A percentile compares a stretch with the other conserved stretches of the same genome.
Evolutionary conservation across 352 stramenopile species (phyloP).

Genomic region (Phytophthora tentaculata): DNA sequence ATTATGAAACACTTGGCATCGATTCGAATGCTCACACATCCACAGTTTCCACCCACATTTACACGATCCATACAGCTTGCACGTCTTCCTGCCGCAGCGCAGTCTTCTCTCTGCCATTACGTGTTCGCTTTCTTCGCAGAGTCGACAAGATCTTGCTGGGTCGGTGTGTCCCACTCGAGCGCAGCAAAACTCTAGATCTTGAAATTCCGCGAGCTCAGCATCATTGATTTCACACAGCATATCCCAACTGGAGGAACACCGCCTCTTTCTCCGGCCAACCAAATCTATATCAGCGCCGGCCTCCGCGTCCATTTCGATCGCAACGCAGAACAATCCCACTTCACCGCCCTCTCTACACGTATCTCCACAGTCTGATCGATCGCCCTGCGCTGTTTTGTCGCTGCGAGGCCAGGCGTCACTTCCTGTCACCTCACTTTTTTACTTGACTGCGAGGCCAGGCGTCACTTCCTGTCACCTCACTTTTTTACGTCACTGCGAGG

Average conservation of each 20-base stretch:
- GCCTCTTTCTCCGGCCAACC: too few relatives aligned
- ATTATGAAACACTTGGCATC: neutral
- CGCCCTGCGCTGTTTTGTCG: too few relatives aligned
- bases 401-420: too few relatives aligned
- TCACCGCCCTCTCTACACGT: too few relatives aligned
- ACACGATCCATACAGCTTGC: neutral
- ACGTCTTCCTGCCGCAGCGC: conserved; percentile 5
- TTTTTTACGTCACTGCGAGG: too few relatives aligned
- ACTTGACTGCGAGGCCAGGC: too few relatives aligned
- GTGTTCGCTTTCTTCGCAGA: conserved; percentile 4
- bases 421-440: too few relatives aligned
- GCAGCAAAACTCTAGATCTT: conserved; percentile 10
- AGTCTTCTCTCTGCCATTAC: conserved; percentile 3
- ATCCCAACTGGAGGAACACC: neutral
- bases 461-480: too few relatives aligned
- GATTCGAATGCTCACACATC: neutral
- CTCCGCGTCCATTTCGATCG: too few relatives aligned
- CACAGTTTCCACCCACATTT: neutral
- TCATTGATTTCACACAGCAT: neutral
- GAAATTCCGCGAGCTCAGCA: conserved; percentile 3
- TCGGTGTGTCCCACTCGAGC: conserved; percentile 1
- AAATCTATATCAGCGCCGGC: too few relatives aligned
- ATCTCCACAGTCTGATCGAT: too few relatives aligned
- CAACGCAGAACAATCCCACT: too few relatives aligned
- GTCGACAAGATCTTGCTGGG: neutral